Conservation (phyloP, 2,329 filamentous ascomycete genomes). For the Colletotrichum sp. region DNA sequence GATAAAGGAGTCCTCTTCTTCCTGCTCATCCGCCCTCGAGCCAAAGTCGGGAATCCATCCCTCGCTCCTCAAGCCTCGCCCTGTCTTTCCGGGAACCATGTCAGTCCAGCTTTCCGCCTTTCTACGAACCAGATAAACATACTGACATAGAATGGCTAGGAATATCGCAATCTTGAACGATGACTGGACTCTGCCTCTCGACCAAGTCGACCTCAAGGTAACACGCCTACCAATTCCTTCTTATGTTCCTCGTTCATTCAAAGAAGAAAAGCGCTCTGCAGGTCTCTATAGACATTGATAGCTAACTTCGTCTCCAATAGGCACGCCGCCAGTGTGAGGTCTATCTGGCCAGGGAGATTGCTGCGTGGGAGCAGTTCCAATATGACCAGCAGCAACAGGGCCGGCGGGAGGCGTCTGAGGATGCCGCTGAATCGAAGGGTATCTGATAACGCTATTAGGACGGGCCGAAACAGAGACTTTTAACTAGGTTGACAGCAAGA, state of each 20-base stretch:
- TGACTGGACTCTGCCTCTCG: neutral
- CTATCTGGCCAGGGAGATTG: neutral
- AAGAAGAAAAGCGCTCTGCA: neutral
- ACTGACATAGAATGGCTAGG: neutral
- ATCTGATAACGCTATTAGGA: accelerated
- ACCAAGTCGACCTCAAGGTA: neutral
- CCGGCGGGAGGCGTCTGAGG: accelerated
- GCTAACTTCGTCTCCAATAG: accelerated
- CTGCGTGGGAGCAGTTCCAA: neutral
- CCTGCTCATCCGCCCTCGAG: neutral
- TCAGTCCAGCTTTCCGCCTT: accelerated
- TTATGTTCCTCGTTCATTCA: neutral
- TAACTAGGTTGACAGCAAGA: accelerated
- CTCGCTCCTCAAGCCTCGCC: neutral
- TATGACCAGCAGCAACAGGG: neutral
- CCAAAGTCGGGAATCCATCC: accelerated
- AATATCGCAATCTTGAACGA: neutral
- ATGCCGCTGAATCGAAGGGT: accelerated
- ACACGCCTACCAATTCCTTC: accelerated
- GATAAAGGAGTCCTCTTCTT: accelerated
- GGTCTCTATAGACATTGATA: accelerated
- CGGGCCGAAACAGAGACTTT: accelerated
- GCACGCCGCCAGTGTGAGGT: neutral
- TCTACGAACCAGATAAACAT: accelerated
- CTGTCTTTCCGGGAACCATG: neutral